Conservation (phyloP, 2,329 filamentous ascomycete species). For the Xylariaceae sp. region DNA sequence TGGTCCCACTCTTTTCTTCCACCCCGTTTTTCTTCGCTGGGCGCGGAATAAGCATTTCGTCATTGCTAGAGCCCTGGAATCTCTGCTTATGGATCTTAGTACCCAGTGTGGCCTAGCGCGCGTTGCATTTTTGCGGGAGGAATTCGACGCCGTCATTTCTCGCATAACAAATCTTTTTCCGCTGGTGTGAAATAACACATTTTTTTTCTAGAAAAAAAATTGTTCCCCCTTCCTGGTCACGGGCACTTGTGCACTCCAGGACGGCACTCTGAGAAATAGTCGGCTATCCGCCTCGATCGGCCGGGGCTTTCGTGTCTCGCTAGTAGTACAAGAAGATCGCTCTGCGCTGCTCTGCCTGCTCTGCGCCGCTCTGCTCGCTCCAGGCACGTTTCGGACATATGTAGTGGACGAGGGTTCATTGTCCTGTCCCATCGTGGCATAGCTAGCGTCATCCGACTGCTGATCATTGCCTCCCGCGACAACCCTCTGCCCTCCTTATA, state of each 20-base stretch:
- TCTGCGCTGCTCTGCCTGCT: not conserved
- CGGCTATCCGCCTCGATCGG: not conserved
- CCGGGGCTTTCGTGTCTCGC: not conserved
- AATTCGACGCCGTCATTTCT: constrained; percentile 9
- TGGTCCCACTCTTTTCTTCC: not conserved
- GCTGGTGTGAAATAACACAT: not conserved
- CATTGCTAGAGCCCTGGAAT: constrained; percentile 17
- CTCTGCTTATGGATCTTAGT: constrained; percentile 12
- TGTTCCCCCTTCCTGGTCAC: not conserved
- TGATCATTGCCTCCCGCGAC: constrained; percentile 30
- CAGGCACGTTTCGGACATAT: constrained; percentile 7
- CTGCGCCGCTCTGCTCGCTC: constrained; percentile 3
- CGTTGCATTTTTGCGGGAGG: not conserved
- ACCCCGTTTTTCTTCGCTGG: constrained; percentile 6
- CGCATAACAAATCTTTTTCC: not conserved
- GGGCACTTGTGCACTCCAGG: not conserved
- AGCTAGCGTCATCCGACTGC: constrained; percentile 31
- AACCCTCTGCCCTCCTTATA: constrained; percentile 24
- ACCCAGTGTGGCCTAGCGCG: not conserved
- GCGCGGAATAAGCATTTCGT: constrained; percentile 15
- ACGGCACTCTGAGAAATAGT: not conserved
- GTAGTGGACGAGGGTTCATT: constrained; percentile 13
- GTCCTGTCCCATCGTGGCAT: constrained; percentile 27
- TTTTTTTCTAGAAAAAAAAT: not conserved
- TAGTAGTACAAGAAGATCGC: constrained; percentile 1